phyloP scores from a whole-genome alignment of 2,329 filamentous ascomycete genomes.

The Colletotrichum karsti region DNA sequence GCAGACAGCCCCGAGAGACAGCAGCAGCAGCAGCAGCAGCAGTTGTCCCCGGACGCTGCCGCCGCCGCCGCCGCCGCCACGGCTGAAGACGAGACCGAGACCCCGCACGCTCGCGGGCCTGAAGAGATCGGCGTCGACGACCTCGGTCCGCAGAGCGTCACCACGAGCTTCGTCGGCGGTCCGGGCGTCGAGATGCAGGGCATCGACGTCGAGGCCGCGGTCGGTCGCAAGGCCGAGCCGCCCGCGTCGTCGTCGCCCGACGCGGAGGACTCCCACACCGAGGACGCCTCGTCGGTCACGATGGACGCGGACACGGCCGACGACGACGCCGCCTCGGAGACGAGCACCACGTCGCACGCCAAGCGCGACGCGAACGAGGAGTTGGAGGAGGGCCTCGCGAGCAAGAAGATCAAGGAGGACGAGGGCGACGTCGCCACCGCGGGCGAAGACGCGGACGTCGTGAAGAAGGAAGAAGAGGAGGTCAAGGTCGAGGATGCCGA shows the following conservation, averaged over 20 bases:
- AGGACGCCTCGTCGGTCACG: conserved; percentile 22
- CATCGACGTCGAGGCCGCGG: conserved; percentile 69
- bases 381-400: conserved; percentile 42
- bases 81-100: conserved; percentile 65
- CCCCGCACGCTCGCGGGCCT: conserved; percentile 85
- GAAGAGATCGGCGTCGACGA: conserved; percentile 87
- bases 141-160: conserved; percentile 75
- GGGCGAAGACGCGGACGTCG: conserved; percentile 17
- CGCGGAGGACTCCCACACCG: conserved; percentile 26
- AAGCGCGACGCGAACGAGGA: conserved; percentile 66
- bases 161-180: conserved; percentile 48
- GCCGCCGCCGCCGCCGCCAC: conserved; percentile 40
- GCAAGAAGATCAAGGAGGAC: conserved; percentile 61
- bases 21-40: conserved; percentile 32
- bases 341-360: conserved; percentile 46
- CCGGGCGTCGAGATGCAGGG: conserved; percentile 57
- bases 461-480: conserved; percentile 28
- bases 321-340: conserved; percentile 38
- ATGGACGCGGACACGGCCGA: conserved; percentile 30
- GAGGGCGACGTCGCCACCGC: conserved; percentile 23
- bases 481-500: conserved; percentile 8
- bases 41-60: conserved; percentile 6
- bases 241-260: conserved; percentile 37
- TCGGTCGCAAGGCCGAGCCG: conserved; percentile 58
- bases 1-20: conserved; percentile 19